Evolutionary conservation across 2,329 filamentous ascomycete genomes (phyloP).

Genomic region (Claviceps pazoutovae): DNA sequence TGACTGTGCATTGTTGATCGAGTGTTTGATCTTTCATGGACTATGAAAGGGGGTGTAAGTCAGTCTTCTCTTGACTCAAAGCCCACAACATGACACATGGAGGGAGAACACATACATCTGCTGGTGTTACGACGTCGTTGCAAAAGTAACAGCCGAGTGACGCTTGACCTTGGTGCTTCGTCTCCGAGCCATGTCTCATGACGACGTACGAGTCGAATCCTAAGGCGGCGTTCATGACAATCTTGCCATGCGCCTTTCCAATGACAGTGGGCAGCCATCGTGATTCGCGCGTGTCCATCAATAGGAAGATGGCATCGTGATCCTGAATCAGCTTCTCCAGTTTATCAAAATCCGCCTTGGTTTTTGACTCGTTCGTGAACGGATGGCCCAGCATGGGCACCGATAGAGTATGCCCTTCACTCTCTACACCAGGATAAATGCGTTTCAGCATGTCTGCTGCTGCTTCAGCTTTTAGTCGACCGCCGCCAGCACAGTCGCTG

Average conservation of each 20-base stretch:
- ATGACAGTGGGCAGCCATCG: slow-evolving; percentile 94
- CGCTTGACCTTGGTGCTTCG: slow-evolving; percentile 38
- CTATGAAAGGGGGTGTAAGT: slow-evolving; percentile 27
- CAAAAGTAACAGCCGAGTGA: slow-evolving; percentile 95
- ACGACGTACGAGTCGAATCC: slow-evolving; percentile 96
- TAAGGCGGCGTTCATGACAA: slow-evolving; percentile 91
- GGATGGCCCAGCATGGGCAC: slow-evolving; percentile 96
- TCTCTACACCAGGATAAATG: slow-evolving; percentile 84
- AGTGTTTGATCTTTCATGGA: slow-evolving; percentile 89
- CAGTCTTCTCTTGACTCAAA: not conserved
- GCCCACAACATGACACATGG: not conserved
- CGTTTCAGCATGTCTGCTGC: slow-evolving; percentile 69
- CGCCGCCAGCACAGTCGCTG: slow-evolving; percentile 74
- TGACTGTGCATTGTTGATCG: slow-evolving; percentile 96
- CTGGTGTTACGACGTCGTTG: slow-evolving; percentile 90
- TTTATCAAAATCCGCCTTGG: slow-evolving; percentile 59
- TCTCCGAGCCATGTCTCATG: slow-evolving; percentile 78
- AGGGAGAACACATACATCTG: slow-evolving; percentile 54
- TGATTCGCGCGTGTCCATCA: slow-evolving; percentile 93
- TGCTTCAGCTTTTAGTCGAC: slow-evolving; percentile 65
- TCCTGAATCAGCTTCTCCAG: slow-evolving; percentile 62
- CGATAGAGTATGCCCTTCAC: slow-evolving; percentile 63
- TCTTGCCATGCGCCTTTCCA: slow-evolving; percentile 83
- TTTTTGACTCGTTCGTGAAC: slow-evolving; percentile 56
- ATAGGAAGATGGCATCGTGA: slow-evolving; percentile 87